Percentiles rank a stretch among this genome's conserved stretches.
Evolutionary conservation across 129 eudicot genomes (phyloP).

Genomic region (Flaveria bidentis): DNA sequence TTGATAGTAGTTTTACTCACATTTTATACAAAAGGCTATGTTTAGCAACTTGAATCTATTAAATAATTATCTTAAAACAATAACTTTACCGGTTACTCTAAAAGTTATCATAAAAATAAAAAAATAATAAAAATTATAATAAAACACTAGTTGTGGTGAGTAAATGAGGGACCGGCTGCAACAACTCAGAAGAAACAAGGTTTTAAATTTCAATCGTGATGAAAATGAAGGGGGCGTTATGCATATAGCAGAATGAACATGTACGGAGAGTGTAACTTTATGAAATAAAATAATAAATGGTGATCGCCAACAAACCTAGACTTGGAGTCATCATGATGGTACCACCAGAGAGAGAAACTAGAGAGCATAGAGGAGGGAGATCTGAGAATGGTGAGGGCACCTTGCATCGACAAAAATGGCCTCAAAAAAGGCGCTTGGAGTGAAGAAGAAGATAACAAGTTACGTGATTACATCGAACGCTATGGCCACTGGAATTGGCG

Average conservation of each 20-base stretch:
- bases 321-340: constrained; percentile 38
- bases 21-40: too few relatives aligned
- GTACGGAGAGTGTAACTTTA: constrained; percentile 28
- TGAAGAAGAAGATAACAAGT: constrained; percentile 42
- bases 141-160: neutral
- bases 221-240: neutral
- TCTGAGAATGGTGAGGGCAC: constrained; percentile 48
- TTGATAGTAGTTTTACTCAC: too few relatives aligned
- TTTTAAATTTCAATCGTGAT: neutral
- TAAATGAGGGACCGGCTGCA: constrained; percentile 14
- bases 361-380: constrained; percentile 15
- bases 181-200: neutral
- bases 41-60: too few relatives aligned
- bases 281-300: constrained; percentile 30
- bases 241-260: neutral
- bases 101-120: too few relatives aligned
- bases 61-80: too few relatives aligned
- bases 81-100: too few relatives aligned
- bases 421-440: constrained; percentile 47
- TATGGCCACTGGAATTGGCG: constrained; percentile 52
- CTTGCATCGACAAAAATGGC: constrained; percentile 45
- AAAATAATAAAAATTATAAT: too few relatives aligned
- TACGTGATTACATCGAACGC: constrained; percentile 38
- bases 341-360: constrained; percentile 12
- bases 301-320: constrained; percentile 38